Percentiles rank a stretch among this genome's conserved stretches.
Evolutionary conservation across 805 yeast genomes (phyloP).

Genomic region (Cyberlindnera japonica): DNA sequence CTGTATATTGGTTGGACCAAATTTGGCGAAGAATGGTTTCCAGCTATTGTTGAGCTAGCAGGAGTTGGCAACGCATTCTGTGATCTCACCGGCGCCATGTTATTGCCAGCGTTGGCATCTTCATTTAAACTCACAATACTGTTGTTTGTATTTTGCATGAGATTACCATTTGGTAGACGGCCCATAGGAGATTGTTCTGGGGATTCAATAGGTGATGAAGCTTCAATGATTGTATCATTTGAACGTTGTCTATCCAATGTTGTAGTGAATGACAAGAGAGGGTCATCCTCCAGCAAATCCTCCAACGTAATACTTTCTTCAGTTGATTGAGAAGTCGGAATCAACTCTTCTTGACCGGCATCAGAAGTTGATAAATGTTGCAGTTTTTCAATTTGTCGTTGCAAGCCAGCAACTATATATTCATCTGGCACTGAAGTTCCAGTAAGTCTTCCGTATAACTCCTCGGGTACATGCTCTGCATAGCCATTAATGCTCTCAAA

Average conservation of each 20-base stretch:
- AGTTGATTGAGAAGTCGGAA: neutral
- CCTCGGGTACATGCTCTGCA: constrained; percentile 12
- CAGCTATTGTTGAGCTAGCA: constrained; percentile 14
- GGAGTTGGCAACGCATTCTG: constrained; percentile 15
- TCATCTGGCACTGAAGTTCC: constrained; percentile 19
- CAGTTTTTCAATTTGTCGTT: constrained; percentile 12
- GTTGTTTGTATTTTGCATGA: constrained; percentile 7
- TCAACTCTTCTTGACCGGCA: constrained; percentile 11
- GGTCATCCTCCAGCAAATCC: constrained; percentile 27
- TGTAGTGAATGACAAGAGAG: constrained; percentile 25
- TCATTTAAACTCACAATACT: constrained; percentile 10
- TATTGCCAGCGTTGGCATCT: neutral
- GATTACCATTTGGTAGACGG: neutral
- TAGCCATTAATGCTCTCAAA: constrained; percentile 8
- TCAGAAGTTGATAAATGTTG: constrained; percentile 2
- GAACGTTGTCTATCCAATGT: constrained; percentile 28
- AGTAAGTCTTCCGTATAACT: constrained; percentile 13
- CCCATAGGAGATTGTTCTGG: constrained; percentile 9
- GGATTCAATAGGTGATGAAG: constrained; percentile 18
- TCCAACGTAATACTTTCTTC: constrained; percentile 23
- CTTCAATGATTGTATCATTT: constrained; percentile 27
- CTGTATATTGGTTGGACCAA: constrained; percentile 7
- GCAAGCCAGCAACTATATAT: constrained; percentile 20
- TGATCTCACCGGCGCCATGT: neutral
- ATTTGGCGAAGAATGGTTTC: constrained; percentile 11